Evolutionary conservation across 2,329 filamentous ascomycete genomes (phyloP), one percentile per base, ranked within the genome.

Genomic region (Penicillium sp.): DNA sequence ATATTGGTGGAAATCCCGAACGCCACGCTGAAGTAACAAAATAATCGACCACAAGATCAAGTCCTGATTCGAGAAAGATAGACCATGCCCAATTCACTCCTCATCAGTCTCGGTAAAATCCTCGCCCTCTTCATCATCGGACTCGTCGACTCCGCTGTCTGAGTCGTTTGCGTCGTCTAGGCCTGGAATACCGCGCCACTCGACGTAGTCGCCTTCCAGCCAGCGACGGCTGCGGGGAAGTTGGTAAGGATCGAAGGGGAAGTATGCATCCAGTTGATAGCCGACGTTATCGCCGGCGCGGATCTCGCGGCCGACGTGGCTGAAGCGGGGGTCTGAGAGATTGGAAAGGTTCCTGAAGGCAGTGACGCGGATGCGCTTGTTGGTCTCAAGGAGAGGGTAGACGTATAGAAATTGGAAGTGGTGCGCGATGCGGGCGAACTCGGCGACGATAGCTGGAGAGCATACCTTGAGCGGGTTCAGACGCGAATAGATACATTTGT

Each of bases 401-500:
- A 97, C 86, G 70, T 96, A 97, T 73, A 96, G 83, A 67, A 99
- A 89, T 55, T 87, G 84, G 57, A 97, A 86, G 60, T 94, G 89
- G 66, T 91, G 86, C 1, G 92, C 86, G 50, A 97, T 86, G 67
- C 88, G 88, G 23, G 93, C 91, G 69, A 97, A 99, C 66, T 97
- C 90, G 46, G 88, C 82, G 27, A 97, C 93, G 57, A 99, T 97
- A 9, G 85, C 84, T 0, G 91, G 90, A 2, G 92, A 90, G 79
- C 92, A 96, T 61, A 99, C 89, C 72, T 96, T 96, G 50, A 99
- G 85, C 0, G 94, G 94, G 72, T 99, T 99, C 65, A 99, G 86
- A 62, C 87, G 88, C 52, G 89, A 92, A 74, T 91, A 89, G 65
- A 97, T 90, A 66, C 92, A 90, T 39, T 84, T 83, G 46, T 85